Percentiles rank a stretch among this genome's conserved stretches.
phyloP scores from a whole-genome alignment of 352 stramenopile genomes.

The Phytopythium ostracodes region DNA sequence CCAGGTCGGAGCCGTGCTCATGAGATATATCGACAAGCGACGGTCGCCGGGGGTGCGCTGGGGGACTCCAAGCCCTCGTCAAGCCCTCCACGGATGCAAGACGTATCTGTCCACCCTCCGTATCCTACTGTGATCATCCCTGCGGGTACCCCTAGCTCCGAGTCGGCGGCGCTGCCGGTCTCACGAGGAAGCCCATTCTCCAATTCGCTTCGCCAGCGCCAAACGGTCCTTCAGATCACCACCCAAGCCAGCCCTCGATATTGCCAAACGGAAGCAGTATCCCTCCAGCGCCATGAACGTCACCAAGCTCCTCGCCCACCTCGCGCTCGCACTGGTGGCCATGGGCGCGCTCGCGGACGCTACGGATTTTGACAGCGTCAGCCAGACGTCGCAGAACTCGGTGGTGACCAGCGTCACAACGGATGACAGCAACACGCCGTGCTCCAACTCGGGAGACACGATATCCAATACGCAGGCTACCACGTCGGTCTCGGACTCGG shows the following conservation, averaged over 20 bases:
- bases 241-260: constrained; percentile 6
- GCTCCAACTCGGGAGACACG: constrained; percentile 5
- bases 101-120: neutral
- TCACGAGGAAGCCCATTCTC: constrained; percentile 8
- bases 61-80: neutral
- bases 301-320: constrained; percentile 29
- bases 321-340: constrained; percentile 16
- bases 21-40: neutral
- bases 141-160: neutral
- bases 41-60: neutral
- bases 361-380: constrained; percentile 8
- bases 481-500: neutral
- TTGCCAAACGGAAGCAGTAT: constrained; percentile 5
- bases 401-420: neutral
- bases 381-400: neutral
- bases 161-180: neutral
- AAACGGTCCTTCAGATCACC: constrained; percentile 7
- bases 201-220: constrained; percentile 13
- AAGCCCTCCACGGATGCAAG: neutral
- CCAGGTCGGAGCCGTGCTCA: neutral
- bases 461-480: neutral
- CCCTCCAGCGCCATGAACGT: constrained; percentile 19
- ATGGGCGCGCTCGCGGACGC: constrained; percentile 22
- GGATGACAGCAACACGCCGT: constrained; percentile 3
- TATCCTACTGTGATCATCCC: too few species aligned